Base-by-base conservation (phyloP, 192 early-diverging fungal genomes). In the Helicostylum pulchrum region DNA sequence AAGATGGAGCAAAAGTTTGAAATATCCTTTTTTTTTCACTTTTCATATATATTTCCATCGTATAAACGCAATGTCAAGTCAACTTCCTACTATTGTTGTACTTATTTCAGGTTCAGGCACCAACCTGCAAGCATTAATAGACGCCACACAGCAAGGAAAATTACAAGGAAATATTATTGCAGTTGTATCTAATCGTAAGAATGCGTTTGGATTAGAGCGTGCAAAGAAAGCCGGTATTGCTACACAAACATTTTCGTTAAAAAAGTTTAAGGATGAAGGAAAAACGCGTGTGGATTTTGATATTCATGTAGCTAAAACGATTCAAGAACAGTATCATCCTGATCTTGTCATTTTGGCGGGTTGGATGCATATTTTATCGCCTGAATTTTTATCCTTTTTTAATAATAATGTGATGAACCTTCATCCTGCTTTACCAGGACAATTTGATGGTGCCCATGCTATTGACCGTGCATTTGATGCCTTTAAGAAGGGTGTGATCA, bases 311-410 rank as follows among this genome's bases (percentile, higher is more conserved):
- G 96, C 93, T 32, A 73, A 82, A 36, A 66, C 78, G 56, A 88
- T 94, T 58, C 65, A 65, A 2, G 55, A 79, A 14, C 77, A 72
- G 20, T 78, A 81, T 47, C 67, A 72, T 23, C 93, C 93, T 2
- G 92, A 96, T 66, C 79, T 97, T 43, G 76, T 97, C 5, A 89
- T 99, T 12, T 83, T 99, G 26, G 97, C 96, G 7, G 97, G 97
- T 39, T 99, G 87, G 83, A 99, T 99, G 97, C 97, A 96, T 73
- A 99, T 99, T 64, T 82, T 99, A 34, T 92, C 92, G 11, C 79
- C 92, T 5, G 79, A 83, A 23, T 99, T 98, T 65, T 69, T 99
- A 51, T 74, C 84, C 34, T 94, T 98, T 69, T 77, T 83, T 15
- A 66, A 76, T 2, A 69, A 79, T 17, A 82, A 80, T 46, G 80